Conservation (phyloP, 2,329 filamentous ascomycete genomes). For the Clathrospora elynae region DNA sequence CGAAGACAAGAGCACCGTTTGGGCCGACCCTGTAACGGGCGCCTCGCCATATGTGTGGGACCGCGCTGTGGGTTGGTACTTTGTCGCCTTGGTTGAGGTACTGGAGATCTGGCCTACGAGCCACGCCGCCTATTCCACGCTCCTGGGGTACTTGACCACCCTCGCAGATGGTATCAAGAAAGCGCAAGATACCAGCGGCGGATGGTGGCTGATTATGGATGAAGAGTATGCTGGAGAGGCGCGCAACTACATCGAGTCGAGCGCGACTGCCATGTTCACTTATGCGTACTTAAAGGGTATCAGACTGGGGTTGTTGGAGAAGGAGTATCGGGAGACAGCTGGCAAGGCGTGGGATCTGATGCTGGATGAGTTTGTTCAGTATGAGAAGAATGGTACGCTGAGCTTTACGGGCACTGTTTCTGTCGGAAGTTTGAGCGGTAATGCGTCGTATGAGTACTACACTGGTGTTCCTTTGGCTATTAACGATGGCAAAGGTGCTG, state of each 20-base stretch:
- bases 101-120: slow-evolving; percentile 54
- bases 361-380: slow-evolving; percentile 53
- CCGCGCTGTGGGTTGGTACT: slow-evolving; percentile 48
- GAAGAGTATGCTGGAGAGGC: slow-evolving; percentile 50
- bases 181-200: slow-evolving; percentile 54
- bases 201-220: slow-evolving; percentile 65
- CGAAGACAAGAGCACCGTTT: slow-evolving; percentile 41
- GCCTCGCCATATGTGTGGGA: slow-evolving; percentile 47
- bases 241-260: slow-evolving; percentile 67
- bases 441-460: slow-evolving; percentile 57
- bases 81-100: slow-evolving; percentile 53
- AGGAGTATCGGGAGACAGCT: slow-evolving; percentile 47
- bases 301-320: slow-evolving; percentile 40
- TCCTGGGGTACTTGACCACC: slow-evolving; percentile 50
- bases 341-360: slow-evolving; percentile 54
- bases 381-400: slow-evolving; percentile 54
- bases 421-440: slow-evolving; percentile 58
- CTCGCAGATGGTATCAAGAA: slow-evolving; percentile 52
- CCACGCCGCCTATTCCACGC: slow-evolving; percentile 46
- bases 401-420: slow-evolving; percentile 59
- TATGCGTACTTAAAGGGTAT: slow-evolving; percentile 46
- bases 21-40: slow-evolving; percentile 45
- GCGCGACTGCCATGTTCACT: slow-evolving; percentile 59
- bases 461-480: slow-evolving; percentile 40
- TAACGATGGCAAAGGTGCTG: slow-evolving; percentile 51